Evolutionary conservation across 1,284 basidiomycete species (phyloP).

Genomic region (Ustilago tritici): DNA sequence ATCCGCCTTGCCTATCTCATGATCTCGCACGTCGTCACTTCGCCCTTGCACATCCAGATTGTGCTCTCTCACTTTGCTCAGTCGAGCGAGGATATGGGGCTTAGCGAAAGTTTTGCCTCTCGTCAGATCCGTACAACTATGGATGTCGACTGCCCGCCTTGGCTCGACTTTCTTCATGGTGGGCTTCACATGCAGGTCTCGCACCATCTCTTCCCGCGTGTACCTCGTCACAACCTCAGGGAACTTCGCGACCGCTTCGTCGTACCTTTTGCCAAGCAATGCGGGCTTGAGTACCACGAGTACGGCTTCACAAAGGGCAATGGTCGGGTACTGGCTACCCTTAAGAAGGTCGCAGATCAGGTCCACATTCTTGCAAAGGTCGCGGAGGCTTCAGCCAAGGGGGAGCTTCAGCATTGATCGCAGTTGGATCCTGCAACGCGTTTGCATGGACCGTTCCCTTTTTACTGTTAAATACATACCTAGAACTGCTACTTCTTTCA

Average conservation of each 20-base stretch:
- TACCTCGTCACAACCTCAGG: slow-evolving; percentile 92
- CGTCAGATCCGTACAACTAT: slow-evolving; percentile 95
- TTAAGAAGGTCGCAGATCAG: slow-evolving; percentile 84
- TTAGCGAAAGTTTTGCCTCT: slow-evolving; percentile 88
- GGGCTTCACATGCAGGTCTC: slow-evolving; percentile 95
- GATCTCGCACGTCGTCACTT: slow-evolving; percentile 82
- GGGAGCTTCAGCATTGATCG: slow-evolving; percentile 63
- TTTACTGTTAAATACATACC: neutral
- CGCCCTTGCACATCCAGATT: slow-evolving; percentile 82
- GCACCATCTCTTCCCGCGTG: slow-evolving; percentile 94
- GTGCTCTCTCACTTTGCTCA: slow-evolving; percentile 98
- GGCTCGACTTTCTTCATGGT: slow-evolving; percentile 89
- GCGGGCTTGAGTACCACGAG: slow-evolving; percentile 79
- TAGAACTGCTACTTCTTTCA: neutral
- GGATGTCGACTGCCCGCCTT: slow-evolving; percentile 88
- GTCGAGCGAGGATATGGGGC: slow-evolving; percentile 90
- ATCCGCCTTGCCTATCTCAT: slow-evolving; percentile 78
- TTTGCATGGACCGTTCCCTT: neutral
- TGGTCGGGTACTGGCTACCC: slow-evolving; percentile 79
- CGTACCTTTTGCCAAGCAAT: slow-evolving; percentile 78
- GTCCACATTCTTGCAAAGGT: slow-evolving; percentile 76
- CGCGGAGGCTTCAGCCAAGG: slow-evolving; percentile 72
- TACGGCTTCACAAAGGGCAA: slow-evolving; percentile 90
- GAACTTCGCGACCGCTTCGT: slow-evolving; percentile 81
- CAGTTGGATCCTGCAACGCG: neutral